phyloP scores from a whole-genome alignment of 345 rosid genomes.

The Eucalyptus melliodora region DNA sequence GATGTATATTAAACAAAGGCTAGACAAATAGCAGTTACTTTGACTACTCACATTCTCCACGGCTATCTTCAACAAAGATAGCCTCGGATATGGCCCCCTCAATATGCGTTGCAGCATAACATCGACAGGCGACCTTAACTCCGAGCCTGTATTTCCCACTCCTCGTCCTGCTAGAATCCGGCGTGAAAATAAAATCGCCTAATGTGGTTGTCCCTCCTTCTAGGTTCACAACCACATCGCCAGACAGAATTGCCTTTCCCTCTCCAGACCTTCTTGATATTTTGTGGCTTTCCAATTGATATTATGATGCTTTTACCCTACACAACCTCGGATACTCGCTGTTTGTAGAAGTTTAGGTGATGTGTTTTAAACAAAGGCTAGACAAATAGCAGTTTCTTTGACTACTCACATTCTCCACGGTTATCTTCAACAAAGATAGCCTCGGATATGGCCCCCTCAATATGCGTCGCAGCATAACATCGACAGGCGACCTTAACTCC shows the following conservation, averaged over 20 bases:
- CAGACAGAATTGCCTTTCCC: no score
- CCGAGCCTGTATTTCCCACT: neutral
- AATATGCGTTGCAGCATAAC: neutral
- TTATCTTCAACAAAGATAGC: neutral
- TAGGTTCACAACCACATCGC: no score
- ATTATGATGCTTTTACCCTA: neutral
- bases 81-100: neutral
- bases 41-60: neutral
- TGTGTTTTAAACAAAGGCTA: neutral
- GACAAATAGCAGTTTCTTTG: neutral
- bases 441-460: neutral
- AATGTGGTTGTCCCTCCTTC: no score
- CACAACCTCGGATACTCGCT: neutral
- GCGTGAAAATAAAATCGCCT: neutral
- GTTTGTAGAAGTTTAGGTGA: neutral
- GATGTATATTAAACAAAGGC: neutral
- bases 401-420: neutral
- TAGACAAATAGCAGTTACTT: neutral
- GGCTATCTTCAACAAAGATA: neutral
- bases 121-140: neutral
- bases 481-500: neutral
- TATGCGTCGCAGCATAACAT: neutral
- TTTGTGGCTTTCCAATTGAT: no score
- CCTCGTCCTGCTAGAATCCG: neutral
- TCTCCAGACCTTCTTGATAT: no score